A percentile compares a stretch with the other conserved stretches of the same genome.
These are phyloP conservation scores for Candida pseudofarinosa DNA, from an alignment of 805 yeast species.

Conservation along the genomic window DNA sequence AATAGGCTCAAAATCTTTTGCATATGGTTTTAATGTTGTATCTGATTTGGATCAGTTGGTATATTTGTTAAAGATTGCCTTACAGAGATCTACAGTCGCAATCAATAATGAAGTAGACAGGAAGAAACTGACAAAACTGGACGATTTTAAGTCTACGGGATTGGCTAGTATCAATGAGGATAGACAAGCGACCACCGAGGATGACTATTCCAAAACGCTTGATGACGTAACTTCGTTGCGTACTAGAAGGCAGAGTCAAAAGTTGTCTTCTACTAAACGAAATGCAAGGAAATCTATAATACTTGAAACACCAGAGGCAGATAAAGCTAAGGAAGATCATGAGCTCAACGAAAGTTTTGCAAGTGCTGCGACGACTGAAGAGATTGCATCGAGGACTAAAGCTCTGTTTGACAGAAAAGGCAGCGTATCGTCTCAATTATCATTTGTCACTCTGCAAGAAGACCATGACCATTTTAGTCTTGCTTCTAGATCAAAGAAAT, in stretches of 20 bases:
- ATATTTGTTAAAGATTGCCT: slow-evolving; percentile 77
- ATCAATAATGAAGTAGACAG: slow-evolving; percentile 27
- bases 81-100: slow-evolving; percentile 65
- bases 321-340: slow-evolving; percentile 27
- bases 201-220: slow-evolving; percentile 64
- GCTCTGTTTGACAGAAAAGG: slow-evolving; percentile 9
- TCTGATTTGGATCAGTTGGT: slow-evolving; percentile 70
- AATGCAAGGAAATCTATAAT: slow-evolving; percentile 64
- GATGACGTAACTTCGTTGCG: slow-evolving; percentile 73
- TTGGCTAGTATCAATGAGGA: not conserved
- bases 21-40: slow-evolving; percentile 53
- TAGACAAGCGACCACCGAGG: slow-evolving; percentile 22
- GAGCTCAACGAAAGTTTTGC: slow-evolving; percentile 14
- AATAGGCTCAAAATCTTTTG: slow-evolving; percentile 40
- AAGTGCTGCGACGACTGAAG: slow-evolving; percentile 2
- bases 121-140: not conserved
- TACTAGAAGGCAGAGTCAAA: slow-evolving; percentile 65
- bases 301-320: slow-evolving; percentile 58
- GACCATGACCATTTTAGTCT: slow-evolving; percentile 23
- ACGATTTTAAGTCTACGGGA: slow-evolving; percentile 3
- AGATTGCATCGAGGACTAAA: not conserved
- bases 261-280: slow-evolving; percentile 53
- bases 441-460: slow-evolving; percentile 20
- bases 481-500: slow-evolving; percentile 16
- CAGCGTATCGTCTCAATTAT: slow-evolving; percentile 24